These are phyloP conservation scores for Yarrowia keelungensis DNA, from an alignment of 805 yeast genomes.

Conservation along the genomic window DNA sequence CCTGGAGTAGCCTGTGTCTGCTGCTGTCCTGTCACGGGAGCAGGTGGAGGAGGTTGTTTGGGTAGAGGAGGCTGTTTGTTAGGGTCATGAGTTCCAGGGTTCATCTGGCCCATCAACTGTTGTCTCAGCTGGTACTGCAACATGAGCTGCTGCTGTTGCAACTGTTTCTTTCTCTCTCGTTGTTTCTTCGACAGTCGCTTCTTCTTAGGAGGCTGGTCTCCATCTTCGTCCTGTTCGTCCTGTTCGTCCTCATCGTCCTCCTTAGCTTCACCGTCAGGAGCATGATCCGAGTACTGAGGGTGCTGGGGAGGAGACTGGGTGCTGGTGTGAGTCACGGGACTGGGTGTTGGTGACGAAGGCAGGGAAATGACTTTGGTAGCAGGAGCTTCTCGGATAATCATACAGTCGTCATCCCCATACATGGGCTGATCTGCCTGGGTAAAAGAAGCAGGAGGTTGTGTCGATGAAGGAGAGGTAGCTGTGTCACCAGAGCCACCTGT, in stretches of 20 bases:
- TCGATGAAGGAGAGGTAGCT: too few relatives aligned
- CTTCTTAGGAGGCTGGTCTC: conserved; percentile 8
- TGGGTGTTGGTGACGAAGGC: conserved; percentile 5
- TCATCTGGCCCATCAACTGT: conserved; percentile 8
- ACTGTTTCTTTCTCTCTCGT: conserved; percentile 10
- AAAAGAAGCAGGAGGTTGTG: not conserved
- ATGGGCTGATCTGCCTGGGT: conserved; percentile 36
- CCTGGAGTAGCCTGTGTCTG: not conserved
- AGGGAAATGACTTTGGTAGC: conserved; percentile 3
- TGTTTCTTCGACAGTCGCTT: conserved; percentile 25
- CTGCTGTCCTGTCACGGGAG: not conserved
- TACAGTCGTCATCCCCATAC: conserved; percentile 34
- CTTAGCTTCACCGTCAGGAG: conserved; percentile 19
- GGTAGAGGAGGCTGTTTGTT: conserved; percentile 15
- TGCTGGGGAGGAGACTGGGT: conserved; percentile 10
- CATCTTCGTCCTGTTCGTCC: conserved; percentile 7
- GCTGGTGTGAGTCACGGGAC: not conserved
- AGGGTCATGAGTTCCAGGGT: not conserved
- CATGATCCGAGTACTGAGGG: conserved; percentile 31
- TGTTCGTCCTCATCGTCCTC: conserved; percentile 2
- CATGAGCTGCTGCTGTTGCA: conserved; percentile 20
- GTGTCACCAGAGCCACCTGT: too few relatives aligned
- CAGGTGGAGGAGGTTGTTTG: conserved; percentile 13
- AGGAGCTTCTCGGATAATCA: conserved; percentile 12
- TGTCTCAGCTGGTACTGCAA: conserved; percentile 4